These are phyloP conservation scores for Vitis rupestris DNA, from an alignment of 164 flowering plant genomes.

Conservation along the genomic window DNA sequence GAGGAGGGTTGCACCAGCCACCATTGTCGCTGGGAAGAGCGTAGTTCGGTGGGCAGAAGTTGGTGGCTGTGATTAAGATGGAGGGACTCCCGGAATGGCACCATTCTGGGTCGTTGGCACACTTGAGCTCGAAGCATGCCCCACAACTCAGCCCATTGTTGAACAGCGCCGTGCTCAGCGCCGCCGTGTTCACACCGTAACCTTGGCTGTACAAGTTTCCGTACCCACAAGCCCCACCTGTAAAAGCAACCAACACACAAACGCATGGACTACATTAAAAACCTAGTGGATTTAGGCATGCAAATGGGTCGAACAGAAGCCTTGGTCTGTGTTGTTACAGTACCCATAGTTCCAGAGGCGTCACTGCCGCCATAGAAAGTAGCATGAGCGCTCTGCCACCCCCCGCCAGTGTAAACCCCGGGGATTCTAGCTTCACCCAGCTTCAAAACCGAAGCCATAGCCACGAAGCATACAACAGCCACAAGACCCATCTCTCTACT, in stretches of 20 bases:
- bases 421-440: slow-evolving; percentile 37
- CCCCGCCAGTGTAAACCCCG: slow-evolving; percentile 44
- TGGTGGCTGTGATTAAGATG: slow-evolving; percentile 54
- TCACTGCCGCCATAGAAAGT: slow-evolving; percentile 67
- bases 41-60: slow-evolving; percentile 57
- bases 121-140: slow-evolving; percentile 52
- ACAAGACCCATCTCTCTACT: slow-evolving; percentile 11
- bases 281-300: background rate
- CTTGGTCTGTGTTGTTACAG: background rate
- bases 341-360: slow-evolving; percentile 73
- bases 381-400: slow-evolving; percentile 58
- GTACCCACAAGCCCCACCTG: slow-evolving; percentile 72
- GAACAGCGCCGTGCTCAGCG: slow-evolving; percentile 59
- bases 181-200: slow-evolving; percentile 58
- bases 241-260: background rate
- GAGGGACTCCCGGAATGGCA: slow-evolving; percentile 54
- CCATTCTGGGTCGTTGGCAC: slow-evolving; percentile 48
- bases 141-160: slow-evolving; percentile 56
- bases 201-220: slow-evolving; percentile 63
- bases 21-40: slow-evolving; percentile 51
- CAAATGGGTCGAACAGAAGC: background rate
- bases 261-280: background rate
- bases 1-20: slow-evolving; percentile 71
- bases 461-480: slow-evolving; percentile 1
- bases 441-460: slow-evolving; percentile 10